Evolutionary conservation across 108 stramenopile genomes (phyloP), one percentile per base, ranked within the genome.

Genomic region (Schizochytrium sp.): DNA sequence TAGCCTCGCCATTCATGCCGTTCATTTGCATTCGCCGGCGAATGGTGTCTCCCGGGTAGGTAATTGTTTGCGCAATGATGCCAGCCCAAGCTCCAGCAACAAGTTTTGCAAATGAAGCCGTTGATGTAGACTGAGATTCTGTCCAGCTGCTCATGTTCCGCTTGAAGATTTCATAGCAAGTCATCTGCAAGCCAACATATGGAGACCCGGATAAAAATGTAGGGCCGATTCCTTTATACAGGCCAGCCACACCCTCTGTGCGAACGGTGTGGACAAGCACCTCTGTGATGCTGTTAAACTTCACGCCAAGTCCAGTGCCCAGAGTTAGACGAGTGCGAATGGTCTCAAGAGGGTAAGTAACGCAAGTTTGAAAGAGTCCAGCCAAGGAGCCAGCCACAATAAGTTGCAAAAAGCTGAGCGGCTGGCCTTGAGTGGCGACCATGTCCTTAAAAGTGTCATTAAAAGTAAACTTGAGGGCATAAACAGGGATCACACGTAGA

Each of bases 361-460:
- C 87, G n/a, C 89, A 46, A 7, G 44, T 49, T 28, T 89, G 89
- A 40, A 89, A 89, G 1, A 89, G 50, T 12, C 89, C 89, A 3
- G 89, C 89, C 47, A 89, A 10, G 15, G 89, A 87, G 45, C 89
- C 89, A 3, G 72, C 73, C 47, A 42, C 15, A 50, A 89, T 89
- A 19, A 88, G 76, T 76, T 89, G 58, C 0, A 3, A 13, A 40
- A 89, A 89, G 89, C 47, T 88, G n/a, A 89, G 76, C 8, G 15
- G 15, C 8, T 56, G 13, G 56, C 56, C n/a, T 7, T 50, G 56
- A 41, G 55, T 56, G 87, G 49, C 49, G 13, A 87, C 89, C 57
- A 89, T 76, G 59, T 50, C 64, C 87, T 90, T 90, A 88, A 90
- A 88, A 7, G 69, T 50, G 88, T 90, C 90, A n/a, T 90, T 90